Evolutionary conservation across 139 green algal genomes (phyloP).

Genomic region (Coelastrella sp.): DNA sequence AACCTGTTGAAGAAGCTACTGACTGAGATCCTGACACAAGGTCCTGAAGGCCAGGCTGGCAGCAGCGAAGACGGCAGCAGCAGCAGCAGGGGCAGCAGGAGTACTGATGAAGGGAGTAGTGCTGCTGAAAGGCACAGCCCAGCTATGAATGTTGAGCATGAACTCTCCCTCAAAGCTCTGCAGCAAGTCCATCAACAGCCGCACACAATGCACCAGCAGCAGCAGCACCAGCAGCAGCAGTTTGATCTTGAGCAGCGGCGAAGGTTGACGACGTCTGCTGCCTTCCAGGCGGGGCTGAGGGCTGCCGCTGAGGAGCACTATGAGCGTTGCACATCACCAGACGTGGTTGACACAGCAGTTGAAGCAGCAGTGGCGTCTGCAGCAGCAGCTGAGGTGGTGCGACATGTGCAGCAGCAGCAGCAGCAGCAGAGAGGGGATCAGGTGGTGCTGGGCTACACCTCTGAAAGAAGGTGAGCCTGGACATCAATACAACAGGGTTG

Average conservation of each 20-base stretch:
- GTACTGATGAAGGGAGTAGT: not conserved
- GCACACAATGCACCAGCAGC: not conserved
- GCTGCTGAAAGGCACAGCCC: not conserved
- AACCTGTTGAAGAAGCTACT: not conserved
- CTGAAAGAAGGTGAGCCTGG: not conserved
- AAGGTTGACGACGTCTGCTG: not conserved
- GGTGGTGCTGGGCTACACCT: not conserved
- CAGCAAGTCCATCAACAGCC: not conserved
- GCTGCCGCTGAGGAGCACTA: not conserved
- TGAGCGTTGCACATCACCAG: constrained; percentile 6
- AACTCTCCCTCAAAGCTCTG: not conserved
- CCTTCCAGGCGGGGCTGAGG: not conserved
- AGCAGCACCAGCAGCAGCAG: not conserved
- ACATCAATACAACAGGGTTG: no score
- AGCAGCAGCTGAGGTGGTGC: constrained; percentile 22
- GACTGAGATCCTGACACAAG: not conserved
- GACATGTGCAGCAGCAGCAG: not conserved
- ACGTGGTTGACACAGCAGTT: constrained; percentile 4
- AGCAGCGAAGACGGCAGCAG: not conserved
- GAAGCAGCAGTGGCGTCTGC: constrained; percentile 27
- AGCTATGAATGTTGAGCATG: not conserved
- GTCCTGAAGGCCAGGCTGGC: not conserved
- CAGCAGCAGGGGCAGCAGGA: not conserved
- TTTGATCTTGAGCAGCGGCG: not conserved
- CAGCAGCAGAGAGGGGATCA: not conserved